Evolutionary conservation across 768 basidiomycete genomes (phyloP), one percentile per base, ranked within the genome.

Genomic region (Chlorophyllum brunneum): DNA sequence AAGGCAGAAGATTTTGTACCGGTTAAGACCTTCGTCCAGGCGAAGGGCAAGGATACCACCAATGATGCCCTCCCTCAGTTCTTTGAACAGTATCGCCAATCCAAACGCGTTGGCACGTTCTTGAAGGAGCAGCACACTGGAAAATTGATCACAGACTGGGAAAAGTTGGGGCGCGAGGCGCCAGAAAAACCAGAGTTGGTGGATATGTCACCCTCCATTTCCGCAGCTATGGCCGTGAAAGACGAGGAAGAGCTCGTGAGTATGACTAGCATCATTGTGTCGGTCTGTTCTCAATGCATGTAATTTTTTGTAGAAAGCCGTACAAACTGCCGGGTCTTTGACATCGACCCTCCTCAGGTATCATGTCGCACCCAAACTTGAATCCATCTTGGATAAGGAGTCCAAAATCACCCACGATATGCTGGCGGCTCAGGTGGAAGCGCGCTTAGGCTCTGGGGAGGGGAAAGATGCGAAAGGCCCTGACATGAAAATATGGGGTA

Each of bases 401-500:
- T 83, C 89, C 36, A 92, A 91, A 65, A 87, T 97, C 26, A 80
- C 91, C 0, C 95, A 99, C 62, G 92, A 94, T 58, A 76, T 82
- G 61, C 81, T 98, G 36, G 82, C 92, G 4, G 79, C 83, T 29
- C 84, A 92, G 66, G 87, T 98, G 42, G 95, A 99, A 69, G 79
- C 80, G 8, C 81, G 93, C 43, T 76, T 98, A 54, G 95, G 95
- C 9, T 90, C 86, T 16, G 89, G 88, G 37, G 86, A 88, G 60
- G 89, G 85, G 15, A 81, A 77, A 37, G 77, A 77, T 54, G 83
- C 81, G 2, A 92, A 90, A 62, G 86, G 86, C 2, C 91, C 93
- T 4, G 94, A 98, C 65, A 91, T 87, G 85, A 92, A 86, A 63
- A 82, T 95, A 15, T 98, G 95, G 94, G 80, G 76, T 60, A 85